Evolutionary conservation across 2,329 filamentous ascomycete genomes (phyloP).

Genomic region (Dendryphion nanum): DNA sequence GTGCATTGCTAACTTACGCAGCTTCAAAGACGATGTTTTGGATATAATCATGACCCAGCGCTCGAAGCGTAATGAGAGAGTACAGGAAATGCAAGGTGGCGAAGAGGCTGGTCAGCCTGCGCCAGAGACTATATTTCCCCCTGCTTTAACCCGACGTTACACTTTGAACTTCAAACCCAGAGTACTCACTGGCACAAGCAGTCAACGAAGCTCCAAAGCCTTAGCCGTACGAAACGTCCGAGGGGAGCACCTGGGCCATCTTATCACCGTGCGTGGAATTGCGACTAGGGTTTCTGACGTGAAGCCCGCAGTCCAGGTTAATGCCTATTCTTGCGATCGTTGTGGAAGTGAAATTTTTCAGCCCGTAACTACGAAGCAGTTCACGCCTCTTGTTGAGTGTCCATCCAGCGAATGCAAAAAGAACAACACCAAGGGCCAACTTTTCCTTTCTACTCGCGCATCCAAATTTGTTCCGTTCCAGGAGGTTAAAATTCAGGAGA

Average conservation of each 20-base stretch:
- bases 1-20: slow-evolving; percentile 41
- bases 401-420: slow-evolving; percentile 84
- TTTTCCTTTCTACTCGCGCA: slow-evolving; percentile 91
- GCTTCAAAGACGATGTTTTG: slow-evolving; percentile 95
- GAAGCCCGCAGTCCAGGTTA: slow-evolving; percentile 95
- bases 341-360: slow-evolving; percentile 98
- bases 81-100: slow-evolving; percentile 49
- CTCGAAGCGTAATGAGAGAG: slow-evolving; percentile 77
- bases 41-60: slow-evolving; percentile 96
- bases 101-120: slow-evolving; percentile 58
- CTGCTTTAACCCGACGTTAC: slow-evolving; percentile 89
- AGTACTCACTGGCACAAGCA: slow-evolving; percentile 67
- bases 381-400: slow-evolving; percentile 81
- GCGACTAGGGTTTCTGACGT: slow-evolving; percentile 95
- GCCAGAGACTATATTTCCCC: slow-evolving; percentile 78
- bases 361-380: slow-evolving; percentile 87
- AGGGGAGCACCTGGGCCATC: slow-evolving; percentile 85
- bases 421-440: slow-evolving; percentile 89
- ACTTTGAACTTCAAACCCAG: slow-evolving; percentile 94
- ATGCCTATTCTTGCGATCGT: slow-evolving; percentile 94
- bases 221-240: slow-evolving; percentile 91
- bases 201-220: slow-evolving; percentile 57
- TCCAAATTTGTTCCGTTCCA: slow-evolving; percentile 98
- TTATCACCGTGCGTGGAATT: slow-evolving; percentile 94
- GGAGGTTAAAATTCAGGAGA: slow-evolving; percentile 97